phyloP scores from a whole-genome alignment of 352 stramenopile genomes.

The Globisporangium spinosum region DNA sequence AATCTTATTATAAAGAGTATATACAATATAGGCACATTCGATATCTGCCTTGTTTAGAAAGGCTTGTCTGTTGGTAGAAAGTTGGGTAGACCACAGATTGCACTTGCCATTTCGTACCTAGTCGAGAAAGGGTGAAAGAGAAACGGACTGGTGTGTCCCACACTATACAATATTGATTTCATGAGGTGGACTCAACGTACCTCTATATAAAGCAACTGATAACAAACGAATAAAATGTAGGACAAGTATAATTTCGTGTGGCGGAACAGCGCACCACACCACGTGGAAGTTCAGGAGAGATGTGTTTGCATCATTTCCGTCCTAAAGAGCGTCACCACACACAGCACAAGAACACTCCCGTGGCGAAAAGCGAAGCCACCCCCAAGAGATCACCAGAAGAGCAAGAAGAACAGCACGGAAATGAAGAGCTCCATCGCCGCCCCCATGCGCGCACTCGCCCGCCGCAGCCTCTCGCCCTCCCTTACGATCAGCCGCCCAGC shows the following conservation, averaged over 20 bases:
- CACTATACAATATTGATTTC: neutral
- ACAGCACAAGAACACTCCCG: neutral
- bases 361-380: neutral
- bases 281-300: neutral
- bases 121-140: neutral
- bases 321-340: neutral
- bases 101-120: neutral
- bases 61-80: too few relatives aligned
- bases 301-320: too few relatives aligned
- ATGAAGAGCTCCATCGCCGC: constrained; percentile 6
- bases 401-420: neutral
- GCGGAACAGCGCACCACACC: neutral
- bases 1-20: neutral
- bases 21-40: neutral
- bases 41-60: neutral
- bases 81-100: neutral
- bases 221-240: too few relatives aligned
- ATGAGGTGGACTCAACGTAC: neutral
- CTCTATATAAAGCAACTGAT: too few relatives aligned
- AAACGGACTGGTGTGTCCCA: neutral
- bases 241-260: neutral
- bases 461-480: neutral
- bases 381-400: too few relatives aligned
- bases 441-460: constrained; percentile 1
- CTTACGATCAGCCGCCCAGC: neutral